phyloP scores from a whole-genome alignment of 441 rosid genomes.

The Aleurites moluccanus region DNA sequence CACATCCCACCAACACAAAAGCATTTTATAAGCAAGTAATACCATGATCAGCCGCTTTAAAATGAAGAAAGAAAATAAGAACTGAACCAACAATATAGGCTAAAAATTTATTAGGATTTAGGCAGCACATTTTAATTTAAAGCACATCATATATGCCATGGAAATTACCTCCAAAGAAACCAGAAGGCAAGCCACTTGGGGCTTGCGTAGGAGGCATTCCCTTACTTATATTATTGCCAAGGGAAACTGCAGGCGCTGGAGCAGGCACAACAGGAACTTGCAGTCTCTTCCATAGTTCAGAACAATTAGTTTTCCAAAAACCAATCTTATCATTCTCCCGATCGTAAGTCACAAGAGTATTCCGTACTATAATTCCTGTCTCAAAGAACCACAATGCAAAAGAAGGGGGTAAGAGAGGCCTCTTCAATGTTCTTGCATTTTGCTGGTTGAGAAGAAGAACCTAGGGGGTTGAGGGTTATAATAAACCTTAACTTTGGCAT shows the following conservation, averaged over 20 bases:
- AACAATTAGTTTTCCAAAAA: constrained; percentile 77
- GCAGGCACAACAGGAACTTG: constrained; percentile 45
- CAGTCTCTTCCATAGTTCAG: constrained; percentile 76
- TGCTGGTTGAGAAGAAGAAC: not conserved
- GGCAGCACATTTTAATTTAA: not conserved
- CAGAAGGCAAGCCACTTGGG: constrained; percentile 42
- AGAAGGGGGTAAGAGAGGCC: not conserved
- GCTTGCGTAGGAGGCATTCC: constrained; percentile 50
- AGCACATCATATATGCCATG: not conserved
- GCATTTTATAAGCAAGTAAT: constrained; percentile 2
- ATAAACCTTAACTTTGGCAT: not conserved
- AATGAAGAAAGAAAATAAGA: not conserved
- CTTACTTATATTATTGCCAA: constrained; percentile 36
- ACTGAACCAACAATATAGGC: not conserved
- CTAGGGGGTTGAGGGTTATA: not conserved
- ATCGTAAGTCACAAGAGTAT: constrained; percentile 86
- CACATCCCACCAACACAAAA: not conserved
- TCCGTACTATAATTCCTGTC: constrained; percentile 88
- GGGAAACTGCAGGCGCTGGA: constrained; percentile 44
- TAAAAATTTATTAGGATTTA: not conserved
- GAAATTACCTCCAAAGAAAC: constrained; percentile 49
- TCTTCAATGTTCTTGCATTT: not conserved
- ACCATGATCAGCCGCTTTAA: constrained; percentile 3
- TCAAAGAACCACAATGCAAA: constrained; percentile 22
- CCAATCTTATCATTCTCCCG: constrained; percentile 82